phyloP scores from a whole-genome alignment of 2,329 filamentous ascomycete genomes.

The Sporothrix brunneoviolacea region DNA sequence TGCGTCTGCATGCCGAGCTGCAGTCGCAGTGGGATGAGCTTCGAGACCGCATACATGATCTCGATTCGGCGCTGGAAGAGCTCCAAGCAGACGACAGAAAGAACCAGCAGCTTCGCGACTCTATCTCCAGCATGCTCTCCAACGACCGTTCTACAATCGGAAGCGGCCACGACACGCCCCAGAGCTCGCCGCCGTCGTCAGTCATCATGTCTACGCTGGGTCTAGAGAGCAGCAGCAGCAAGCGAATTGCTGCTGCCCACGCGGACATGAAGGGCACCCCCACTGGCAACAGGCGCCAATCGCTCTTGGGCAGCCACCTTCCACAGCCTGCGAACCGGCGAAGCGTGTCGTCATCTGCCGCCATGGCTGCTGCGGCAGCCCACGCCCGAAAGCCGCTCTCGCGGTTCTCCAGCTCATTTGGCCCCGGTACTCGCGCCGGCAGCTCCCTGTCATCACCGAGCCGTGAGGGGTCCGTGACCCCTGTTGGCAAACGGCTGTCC shows the following conservation, averaged over 20 bases:
- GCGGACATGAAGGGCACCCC: conserved; percentile 30
- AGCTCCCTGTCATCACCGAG: conserved; percentile 25
- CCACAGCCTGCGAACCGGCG: conserved; percentile 40
- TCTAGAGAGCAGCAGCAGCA: conserved; percentile 29
- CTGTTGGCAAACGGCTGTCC: conserved; percentile 32
- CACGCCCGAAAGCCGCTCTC: conserved; percentile 32
- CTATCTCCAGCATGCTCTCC: conserved; percentile 84
- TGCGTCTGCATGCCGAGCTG: conserved; percentile 80
- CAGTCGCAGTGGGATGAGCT: conserved; percentile 73
- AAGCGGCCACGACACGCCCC: conserved; percentile 64
- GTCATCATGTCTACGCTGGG: conserved; percentile 53
- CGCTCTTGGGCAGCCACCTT: conserved; percentile 39
- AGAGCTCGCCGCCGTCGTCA: conserved; percentile 58
- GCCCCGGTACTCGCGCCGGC: neutral
- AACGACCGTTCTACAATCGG: conserved; percentile 67
- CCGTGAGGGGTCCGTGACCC: conserved; percentile 43
- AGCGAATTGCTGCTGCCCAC: conserved; percentile 28
- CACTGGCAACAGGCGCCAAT: conserved; percentile 34
- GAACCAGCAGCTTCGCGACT: conserved; percentile 77
- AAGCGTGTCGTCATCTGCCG: conserved; percentile 36
- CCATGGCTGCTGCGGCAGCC: conserved; percentile 38
- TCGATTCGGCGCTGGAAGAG: conserved; percentile 70
- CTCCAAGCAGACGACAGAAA: conserved; percentile 50
- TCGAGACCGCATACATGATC: conserved; percentile 68
- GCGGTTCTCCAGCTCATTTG: conserved; percentile 21